phyloP scores from a whole-genome alignment of 2,329 filamentous ascomycete species.

The Aspergillus sp. region DNA sequence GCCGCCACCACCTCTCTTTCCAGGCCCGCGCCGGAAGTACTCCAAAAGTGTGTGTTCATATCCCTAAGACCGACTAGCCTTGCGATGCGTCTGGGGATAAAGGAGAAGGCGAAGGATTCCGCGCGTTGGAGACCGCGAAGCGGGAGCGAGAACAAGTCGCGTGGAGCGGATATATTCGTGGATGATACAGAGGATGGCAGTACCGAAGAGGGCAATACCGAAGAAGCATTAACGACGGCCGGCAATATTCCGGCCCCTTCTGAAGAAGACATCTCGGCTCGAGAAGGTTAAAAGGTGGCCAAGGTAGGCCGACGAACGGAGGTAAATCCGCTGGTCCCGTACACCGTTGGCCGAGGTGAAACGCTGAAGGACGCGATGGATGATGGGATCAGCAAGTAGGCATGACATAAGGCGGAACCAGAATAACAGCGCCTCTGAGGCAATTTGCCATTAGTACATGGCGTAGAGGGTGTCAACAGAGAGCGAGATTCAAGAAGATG shows the following conservation, averaged over 20 bases:
- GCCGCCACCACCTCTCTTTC: conserved; percentile 44
- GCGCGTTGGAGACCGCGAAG: conserved; percentile 38
- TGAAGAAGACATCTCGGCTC: conserved; percentile 24
- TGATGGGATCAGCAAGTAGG: conserved; percentile 2
- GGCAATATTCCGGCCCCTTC: conserved; percentile 20
- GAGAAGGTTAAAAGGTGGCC: not conserved
- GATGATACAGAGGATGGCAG: conserved; percentile 19
- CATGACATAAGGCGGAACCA: conserved; percentile 4
- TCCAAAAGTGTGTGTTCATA: conserved; percentile 26
- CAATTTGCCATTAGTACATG: not conserved
- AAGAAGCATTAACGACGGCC: conserved; percentile 19
- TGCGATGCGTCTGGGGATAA: conserved; percentile 35
- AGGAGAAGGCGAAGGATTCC: conserved; percentile 36
- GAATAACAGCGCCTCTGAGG: not conserved
- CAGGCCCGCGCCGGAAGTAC: conserved; percentile 21
- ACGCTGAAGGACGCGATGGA: not conserved
- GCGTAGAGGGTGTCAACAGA: not conserved
- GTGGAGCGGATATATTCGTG: conserved; percentile 28
- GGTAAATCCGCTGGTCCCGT: not conserved
- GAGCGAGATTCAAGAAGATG: not conserved
- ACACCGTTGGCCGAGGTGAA: not conserved
- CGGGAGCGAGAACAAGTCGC: conserved; percentile 36
- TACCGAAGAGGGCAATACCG: not conserved
- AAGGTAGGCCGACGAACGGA: not conserved
- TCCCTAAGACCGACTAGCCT: conserved; percentile 29